Percentiles rank a stretch among this genome's conserved stretches.
Evolutionary conservation across 2,329 filamentous ascomycete species (phyloP).

Genomic region (Penicillium brevicompactum): DNA sequence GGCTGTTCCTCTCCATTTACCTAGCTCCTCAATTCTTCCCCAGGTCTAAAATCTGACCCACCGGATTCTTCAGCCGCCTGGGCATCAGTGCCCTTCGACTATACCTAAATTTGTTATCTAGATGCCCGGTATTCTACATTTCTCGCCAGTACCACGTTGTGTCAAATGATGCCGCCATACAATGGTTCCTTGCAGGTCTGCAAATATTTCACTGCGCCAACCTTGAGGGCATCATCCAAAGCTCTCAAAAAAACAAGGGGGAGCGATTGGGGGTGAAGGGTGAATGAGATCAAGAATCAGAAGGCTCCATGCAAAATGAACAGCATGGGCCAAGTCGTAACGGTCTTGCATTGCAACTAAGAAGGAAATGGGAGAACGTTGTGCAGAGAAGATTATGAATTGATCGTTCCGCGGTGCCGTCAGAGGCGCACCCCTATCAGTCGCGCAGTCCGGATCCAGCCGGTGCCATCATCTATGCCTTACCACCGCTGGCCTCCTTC

Average conservation of each 20-base stretch:
- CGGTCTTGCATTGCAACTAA: constrained; percentile 43
- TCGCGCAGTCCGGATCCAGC: constrained; percentile 40
- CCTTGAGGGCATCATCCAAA: neutral
- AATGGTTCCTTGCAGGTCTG: neutral
- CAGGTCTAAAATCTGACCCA: neutral
- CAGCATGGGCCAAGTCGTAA: constrained; percentile 36
- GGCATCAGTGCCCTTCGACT: neutral
- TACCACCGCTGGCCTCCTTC: constrained; percentile 43
- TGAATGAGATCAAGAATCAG: constrained; percentile 8
- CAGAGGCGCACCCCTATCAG: constrained; percentile 24
- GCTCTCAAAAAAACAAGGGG: neutral
- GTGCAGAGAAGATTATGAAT: constrained; percentile 33
- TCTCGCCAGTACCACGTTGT: neutral
- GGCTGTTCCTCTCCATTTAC: neutral
- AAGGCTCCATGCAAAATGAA: constrained; percentile 14
- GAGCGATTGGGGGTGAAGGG: constrained; percentile 12
- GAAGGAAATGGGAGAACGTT: constrained; percentile 25
- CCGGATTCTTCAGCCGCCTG: constrained; percentile 5
- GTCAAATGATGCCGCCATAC: neutral
- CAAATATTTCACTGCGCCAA: neutral
- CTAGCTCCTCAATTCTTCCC: neutral
- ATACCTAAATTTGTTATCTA: too few relatives aligned
- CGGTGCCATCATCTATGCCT: constrained; percentile 40
- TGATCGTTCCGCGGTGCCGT: constrained; percentile 29
- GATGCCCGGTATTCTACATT: constrained; percentile 3